Conservation (phyloP, 148 eudicot genomes). For the Diospyros kaki region DNA sequence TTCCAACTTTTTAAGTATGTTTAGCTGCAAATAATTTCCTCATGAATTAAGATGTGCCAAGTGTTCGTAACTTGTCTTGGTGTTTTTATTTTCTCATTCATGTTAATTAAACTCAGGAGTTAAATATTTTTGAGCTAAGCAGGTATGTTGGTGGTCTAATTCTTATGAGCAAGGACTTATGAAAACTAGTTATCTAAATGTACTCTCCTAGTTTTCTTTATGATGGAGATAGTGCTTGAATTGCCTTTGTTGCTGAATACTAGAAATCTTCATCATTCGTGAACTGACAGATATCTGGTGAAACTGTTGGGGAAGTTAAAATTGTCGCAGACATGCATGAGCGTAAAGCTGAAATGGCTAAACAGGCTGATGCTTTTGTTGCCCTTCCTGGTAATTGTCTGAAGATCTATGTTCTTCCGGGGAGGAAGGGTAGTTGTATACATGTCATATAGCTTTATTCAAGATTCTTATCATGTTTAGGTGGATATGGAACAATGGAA, state of each 20-base stretch:
- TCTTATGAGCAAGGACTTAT: not conserved
- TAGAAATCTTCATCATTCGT: not conserved
- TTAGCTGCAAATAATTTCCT: not conserved
- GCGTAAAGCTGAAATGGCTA: slow-evolving; percentile 95
- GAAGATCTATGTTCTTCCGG: not conserved
- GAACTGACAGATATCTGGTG: slow-evolving; percentile 74
- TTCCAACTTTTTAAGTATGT: not conserved
- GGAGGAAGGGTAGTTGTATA: not conserved
- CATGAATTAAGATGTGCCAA: not conserved
- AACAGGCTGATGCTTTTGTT: slow-evolving; percentile 82
- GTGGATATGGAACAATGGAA: slow-evolving; percentile 99
- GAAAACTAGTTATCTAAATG: not conserved
- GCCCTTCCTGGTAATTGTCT: slow-evolving; percentile 82
- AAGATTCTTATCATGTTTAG: slow-evolving; percentile 29
- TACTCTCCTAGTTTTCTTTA: not conserved
- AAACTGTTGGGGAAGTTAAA: slow-evolving; percentile 74
- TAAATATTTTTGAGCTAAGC: not conserved
- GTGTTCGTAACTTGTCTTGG: not conserved
- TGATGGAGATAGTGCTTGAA: not conserved
- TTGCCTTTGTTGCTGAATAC: not conserved
- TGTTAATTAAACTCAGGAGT: too few species aligned
- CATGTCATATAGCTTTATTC: not conserved
- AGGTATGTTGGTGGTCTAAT: not conserved
- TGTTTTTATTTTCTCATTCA: not conserved
- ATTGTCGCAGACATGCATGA: slow-evolving; percentile 95